Evolutionary conservation across 2,329 filamentous ascomycete genomes (phyloP).

Genomic region (Nothophoma quercina): DNA sequence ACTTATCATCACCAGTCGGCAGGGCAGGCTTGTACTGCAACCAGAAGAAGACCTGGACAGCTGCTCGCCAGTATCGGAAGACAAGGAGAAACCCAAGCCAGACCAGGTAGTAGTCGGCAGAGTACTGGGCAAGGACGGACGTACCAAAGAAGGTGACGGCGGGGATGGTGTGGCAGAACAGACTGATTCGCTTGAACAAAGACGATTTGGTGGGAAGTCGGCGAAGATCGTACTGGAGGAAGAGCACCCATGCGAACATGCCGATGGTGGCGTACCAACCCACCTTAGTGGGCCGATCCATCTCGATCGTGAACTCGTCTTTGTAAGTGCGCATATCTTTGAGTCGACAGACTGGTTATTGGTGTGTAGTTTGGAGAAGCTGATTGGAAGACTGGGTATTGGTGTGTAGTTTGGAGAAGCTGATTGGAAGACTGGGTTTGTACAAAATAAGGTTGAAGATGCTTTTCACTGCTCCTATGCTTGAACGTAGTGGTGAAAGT

Average conservation of each 20-base stretch:
- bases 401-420: no score
- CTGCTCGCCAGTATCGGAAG: constrained; percentile 32
- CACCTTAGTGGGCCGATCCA: neutral
- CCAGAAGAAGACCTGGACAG: constrained; percentile 27
- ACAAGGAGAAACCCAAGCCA: constrained; percentile 24
- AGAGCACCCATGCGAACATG: constrained; percentile 8
- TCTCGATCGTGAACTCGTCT: no score
- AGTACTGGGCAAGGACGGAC: neutral
- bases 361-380: no score
- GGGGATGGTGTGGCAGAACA: constrained; percentile 23
- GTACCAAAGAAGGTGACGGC: constrained; percentile 11
- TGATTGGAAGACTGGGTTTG: no score
- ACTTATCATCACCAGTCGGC: neutral
- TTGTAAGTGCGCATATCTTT: no score
- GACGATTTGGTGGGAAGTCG: constrained; percentile 3
- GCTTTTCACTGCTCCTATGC: no score
- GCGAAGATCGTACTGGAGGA: constrained; percentile 17
- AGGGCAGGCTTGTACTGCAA: constrained; percentile 21
- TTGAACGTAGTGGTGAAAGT: no score
- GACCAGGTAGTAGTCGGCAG: constrained; percentile 9
- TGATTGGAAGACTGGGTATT: no score
- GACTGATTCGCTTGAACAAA: neutral
- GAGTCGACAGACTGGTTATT: no score
- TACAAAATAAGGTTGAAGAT: no score
- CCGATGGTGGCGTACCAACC: neutral